Evolutionary conservation across 2,329 filamentous ascomycete species (phyloP).

Genomic region (Furcasterigmium furcatum): DNA sequence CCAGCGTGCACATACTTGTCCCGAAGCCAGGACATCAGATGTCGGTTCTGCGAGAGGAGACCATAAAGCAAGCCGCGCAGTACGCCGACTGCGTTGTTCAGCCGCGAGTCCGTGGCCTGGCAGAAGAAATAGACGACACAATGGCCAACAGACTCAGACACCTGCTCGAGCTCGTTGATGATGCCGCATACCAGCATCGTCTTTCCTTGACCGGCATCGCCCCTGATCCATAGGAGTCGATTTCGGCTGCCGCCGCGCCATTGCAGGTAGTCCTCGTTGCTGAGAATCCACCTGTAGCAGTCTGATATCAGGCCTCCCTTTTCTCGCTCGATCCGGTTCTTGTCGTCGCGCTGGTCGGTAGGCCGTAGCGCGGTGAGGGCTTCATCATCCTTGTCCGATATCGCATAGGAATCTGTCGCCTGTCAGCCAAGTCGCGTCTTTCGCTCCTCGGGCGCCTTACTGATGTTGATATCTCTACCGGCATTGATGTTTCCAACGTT

Average conservation of each 20-base stretch:
- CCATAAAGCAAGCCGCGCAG: slow-evolving; percentile 38
- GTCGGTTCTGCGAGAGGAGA: slow-evolving; percentile 26
- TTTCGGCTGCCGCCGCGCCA: too few relatives aligned
- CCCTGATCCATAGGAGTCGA: too few relatives aligned
- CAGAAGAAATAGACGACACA: slow-evolving; percentile 35
- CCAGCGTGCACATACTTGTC: slow-evolving; percentile 27
- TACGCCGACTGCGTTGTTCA: slow-evolving; percentile 34
- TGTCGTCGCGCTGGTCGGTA: slow-evolving; percentile 28
- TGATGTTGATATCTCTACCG: background rate
- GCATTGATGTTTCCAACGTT: too few relatives aligned
- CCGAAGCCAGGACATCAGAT: slow-evolving; percentile 27
- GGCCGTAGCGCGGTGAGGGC: background rate
- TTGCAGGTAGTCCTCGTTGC: too few relatives aligned
- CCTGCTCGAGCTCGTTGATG: slow-evolving; percentile 25
- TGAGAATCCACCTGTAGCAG: slow-evolving; percentile 31
- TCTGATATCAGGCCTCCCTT: slow-evolving; percentile 29
- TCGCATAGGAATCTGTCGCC: background rate
- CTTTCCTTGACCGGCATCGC: slow-evolving; percentile 38
- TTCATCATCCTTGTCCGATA: background rate
- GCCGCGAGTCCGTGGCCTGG: slow-evolving; percentile 28
- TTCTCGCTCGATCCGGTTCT: slow-evolving; percentile 25
- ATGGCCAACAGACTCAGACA: background rate
- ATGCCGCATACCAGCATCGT: slow-evolving; percentile 38
- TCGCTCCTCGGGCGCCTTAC: background rate
- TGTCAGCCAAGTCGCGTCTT: background rate